Evolutionary conservation across 1,284 basidiomycete genomes (phyloP), one percentile per base, ranked within the genome.

Genomic region (Rhodotorula sp.): DNA sequence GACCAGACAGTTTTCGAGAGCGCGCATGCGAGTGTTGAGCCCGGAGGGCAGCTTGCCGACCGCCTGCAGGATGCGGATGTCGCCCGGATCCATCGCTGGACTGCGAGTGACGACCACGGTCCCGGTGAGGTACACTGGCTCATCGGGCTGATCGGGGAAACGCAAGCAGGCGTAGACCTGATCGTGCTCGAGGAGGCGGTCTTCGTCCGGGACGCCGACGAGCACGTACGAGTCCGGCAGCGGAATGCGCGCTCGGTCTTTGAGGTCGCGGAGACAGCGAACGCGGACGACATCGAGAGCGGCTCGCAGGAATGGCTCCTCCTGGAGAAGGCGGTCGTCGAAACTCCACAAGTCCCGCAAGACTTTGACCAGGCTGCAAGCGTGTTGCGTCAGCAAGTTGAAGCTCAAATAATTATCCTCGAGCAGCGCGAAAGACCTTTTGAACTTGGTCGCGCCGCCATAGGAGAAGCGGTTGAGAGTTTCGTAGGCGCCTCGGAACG

Each of bases 121-220:
- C 0, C 89, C 88, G 72, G 86, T 79, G 2, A 89, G 80, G 76
- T 85, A 88, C 2, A 66, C 26, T 1, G 66, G 63, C 6, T 64
- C 37, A 8, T 74, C 54, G 4, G 63, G 68, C 1, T n/a, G 20
- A 3, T 71, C 74, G 2, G 75, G 72, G 33, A 67, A 61, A 18
- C 77, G 70, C 7, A 79, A 56, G 49, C 75, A 75, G 22, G 75
- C 75, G 60, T 87, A 89, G 10, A 88, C 83, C 73, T 89, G 81
- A 5, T 82, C 42, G 30, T 42, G 30, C 4, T 33, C 29, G 24
- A 72, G 67, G 1, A 85, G 84, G 5, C 86, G 84, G 3, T 88
- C 88, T 80, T 90, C 89, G 77, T 91, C 90, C 8, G 89, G 88
- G 15, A 91, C 84, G 12, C 90, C 90, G 29, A 91, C 88, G 12